Evolutionary conservation across 192 early-diverging fungal genomes (phyloP).

Genomic region (Backusella psychrophila): DNA sequence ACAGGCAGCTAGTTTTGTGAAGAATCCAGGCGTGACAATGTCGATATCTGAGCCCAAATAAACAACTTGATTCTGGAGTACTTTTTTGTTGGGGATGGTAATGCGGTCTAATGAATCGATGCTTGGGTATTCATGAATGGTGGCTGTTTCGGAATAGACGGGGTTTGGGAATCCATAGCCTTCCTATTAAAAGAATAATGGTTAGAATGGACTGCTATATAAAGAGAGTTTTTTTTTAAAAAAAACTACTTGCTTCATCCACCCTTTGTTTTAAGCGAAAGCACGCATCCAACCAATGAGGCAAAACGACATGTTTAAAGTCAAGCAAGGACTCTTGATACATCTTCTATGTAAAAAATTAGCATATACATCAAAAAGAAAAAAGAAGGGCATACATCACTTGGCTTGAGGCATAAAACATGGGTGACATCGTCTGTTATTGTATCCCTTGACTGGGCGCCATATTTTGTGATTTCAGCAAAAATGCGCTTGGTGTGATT

Average conservation of each 20-base stretch:
- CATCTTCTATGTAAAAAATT: constrained; percentile 27
- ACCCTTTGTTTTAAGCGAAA: constrained; percentile 50
- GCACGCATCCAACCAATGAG: constrained; percentile 72
- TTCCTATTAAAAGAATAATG: not conserved
- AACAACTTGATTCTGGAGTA: not conserved
- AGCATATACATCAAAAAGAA: not conserved
- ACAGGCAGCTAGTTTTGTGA: not conserved
- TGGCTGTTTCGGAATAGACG: not conserved
- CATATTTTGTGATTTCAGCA: constrained; percentile 24
- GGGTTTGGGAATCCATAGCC: not conserved
- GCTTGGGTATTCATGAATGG: not conserved
- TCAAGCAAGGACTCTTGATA: constrained; percentile 42
- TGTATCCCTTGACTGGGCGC: constrained; percentile 31
- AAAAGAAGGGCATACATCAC: constrained; percentile 3
- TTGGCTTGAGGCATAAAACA: constrained; percentile 24
- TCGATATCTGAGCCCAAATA: not conserved
- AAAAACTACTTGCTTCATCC: constrained; percentile 36
- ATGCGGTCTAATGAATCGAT: not conserved
- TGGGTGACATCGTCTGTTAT: constrained; percentile 40
- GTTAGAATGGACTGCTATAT: too few relatives aligned
- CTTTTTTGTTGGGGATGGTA: not conserved
- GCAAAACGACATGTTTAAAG: constrained; percentile 57
- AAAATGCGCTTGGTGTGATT: constrained; percentile 28
- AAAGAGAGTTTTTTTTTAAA: not conserved
- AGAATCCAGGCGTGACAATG: not conserved